phyloP scores from a whole-genome alignment of 441 rosid species.

The Dalechampia spathulata region DNA sequence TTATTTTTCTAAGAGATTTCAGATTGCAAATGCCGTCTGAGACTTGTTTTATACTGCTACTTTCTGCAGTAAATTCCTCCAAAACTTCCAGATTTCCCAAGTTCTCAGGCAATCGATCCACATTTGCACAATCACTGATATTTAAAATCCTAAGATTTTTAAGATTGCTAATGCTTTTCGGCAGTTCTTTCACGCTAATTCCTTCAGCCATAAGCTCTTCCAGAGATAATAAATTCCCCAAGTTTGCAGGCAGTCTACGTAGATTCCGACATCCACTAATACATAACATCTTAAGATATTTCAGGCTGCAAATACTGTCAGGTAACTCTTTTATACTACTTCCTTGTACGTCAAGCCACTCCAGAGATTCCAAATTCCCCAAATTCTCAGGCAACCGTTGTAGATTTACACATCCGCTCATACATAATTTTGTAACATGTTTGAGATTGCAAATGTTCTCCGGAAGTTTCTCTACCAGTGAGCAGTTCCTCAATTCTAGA shows the following conservation, averaged over 20 bases:
- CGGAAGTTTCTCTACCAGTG: not conserved
- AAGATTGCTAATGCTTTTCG: not conserved
- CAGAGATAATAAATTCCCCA: not conserved
- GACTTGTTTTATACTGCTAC: not conserved
- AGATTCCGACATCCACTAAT: not conserved
- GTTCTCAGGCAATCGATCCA: not conserved
- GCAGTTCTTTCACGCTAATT: not conserved
- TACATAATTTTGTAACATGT: no score
- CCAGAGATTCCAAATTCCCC: not conserved
- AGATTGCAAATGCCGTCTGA: constrained; percentile 6
- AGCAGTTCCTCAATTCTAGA: not conserved
- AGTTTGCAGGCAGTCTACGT: not conserved
- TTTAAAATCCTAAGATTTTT: not conserved
- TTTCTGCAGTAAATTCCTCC: not conserved
- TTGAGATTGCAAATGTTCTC: not conserved
- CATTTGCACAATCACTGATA: not conserved
- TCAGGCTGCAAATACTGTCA: not conserved
- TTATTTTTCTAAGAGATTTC: not conserved
- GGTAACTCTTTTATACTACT: not conserved
- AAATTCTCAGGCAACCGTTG: not conserved
- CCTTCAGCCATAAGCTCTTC: not conserved
- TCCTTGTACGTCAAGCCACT: not conserved
- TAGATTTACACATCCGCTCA: not conserved
- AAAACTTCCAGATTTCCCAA: not conserved
- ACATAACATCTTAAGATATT: not conserved